Evolutionary conservation across 495 filamentous ascomycete genomes (phyloP).

Genomic region (Aspergillus campestris): DNA sequence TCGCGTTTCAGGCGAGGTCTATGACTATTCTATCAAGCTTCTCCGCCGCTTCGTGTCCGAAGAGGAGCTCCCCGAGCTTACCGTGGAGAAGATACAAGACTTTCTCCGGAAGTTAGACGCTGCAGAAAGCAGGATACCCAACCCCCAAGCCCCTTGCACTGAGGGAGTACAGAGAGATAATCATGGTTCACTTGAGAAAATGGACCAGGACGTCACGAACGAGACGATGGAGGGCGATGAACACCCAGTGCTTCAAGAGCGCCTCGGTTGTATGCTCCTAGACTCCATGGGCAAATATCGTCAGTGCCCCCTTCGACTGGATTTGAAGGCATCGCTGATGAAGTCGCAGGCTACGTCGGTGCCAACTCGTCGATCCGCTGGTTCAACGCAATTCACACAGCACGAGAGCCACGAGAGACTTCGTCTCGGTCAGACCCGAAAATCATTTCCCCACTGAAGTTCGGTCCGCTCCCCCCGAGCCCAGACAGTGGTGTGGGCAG

Average conservation of each 20-base stretch:
- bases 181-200: no score
- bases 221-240: not conserved
- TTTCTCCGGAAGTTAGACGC: not conserved
- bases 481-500: not conserved
- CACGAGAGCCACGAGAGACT: not conserved
- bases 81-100: not conserved
- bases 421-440: not conserved
- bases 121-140: no score
- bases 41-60: not conserved
- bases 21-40: not conserved
- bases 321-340: no score
- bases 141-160: no score
- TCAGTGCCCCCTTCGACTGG: not conserved
- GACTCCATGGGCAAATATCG: slow-evolving; percentile 1
- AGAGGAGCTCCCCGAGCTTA: not conserved
- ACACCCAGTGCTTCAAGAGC: not conserved
- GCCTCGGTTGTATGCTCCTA: not conserved
- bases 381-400: not conserved
- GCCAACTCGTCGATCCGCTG: not conserved
- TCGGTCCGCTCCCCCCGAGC: not conserved
- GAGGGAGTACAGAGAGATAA: no score
- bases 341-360: not conserved
- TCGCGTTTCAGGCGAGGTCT: not conserved
- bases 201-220: not conserved
- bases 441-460: not conserved